Evolutionary conservation across 2,329 filamentous ascomycete species (phyloP).

Genomic region (Berkeleyomyces rouxiae): DNA sequence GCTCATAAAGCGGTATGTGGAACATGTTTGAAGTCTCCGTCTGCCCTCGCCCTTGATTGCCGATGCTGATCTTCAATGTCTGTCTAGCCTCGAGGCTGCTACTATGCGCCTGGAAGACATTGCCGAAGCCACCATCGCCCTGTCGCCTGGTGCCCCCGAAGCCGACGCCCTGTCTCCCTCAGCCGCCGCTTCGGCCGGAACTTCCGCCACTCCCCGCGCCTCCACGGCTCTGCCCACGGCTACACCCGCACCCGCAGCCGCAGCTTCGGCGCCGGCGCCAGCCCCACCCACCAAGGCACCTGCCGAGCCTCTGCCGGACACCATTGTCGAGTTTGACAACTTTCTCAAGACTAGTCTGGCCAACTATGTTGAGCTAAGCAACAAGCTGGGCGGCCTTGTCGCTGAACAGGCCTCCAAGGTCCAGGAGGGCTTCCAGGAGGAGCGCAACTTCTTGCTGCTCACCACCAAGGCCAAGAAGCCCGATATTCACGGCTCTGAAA

Average conservation of each 20-base stretch:
- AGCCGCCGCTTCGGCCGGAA: not conserved
- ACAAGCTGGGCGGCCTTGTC: slow-evolving; percentile 59
- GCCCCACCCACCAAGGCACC: slow-evolving; percentile 24
- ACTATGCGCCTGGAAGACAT: slow-evolving; percentile 95
- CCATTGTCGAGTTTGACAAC: slow-evolving; percentile 75
- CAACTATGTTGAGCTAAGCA: slow-evolving; percentile 62
- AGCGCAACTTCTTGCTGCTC: slow-evolving; percentile 76
- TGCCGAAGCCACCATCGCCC: slow-evolving; percentile 55
- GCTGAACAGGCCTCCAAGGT: slow-evolving; percentile 55
- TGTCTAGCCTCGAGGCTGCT: slow-evolving; percentile 75
- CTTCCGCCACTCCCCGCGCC: not conserved
- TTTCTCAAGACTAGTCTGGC: slow-evolving; percentile 59
- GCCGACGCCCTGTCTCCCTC: slow-evolving; percentile 17
- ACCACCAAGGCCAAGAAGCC: slow-evolving; percentile 88
- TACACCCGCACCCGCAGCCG: slow-evolving; percentile 8
- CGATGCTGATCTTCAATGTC: not conserved
- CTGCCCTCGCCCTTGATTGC: not conserved
- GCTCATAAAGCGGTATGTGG: slow-evolving; percentile 82
- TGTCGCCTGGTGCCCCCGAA: slow-evolving; percentile 31
- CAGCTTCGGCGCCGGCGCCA: slow-evolving; percentile 22
- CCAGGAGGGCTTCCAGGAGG: slow-evolving; percentile 55
- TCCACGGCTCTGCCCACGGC: slow-evolving; percentile 12
- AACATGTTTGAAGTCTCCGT: not conserved
- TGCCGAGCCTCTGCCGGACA: slow-evolving; percentile 49
- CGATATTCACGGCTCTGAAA: slow-evolving; percentile 43